Conservation (phyloP, 768 basidiomycete genomes). For the Multifurca ochricompacta region DNA sequence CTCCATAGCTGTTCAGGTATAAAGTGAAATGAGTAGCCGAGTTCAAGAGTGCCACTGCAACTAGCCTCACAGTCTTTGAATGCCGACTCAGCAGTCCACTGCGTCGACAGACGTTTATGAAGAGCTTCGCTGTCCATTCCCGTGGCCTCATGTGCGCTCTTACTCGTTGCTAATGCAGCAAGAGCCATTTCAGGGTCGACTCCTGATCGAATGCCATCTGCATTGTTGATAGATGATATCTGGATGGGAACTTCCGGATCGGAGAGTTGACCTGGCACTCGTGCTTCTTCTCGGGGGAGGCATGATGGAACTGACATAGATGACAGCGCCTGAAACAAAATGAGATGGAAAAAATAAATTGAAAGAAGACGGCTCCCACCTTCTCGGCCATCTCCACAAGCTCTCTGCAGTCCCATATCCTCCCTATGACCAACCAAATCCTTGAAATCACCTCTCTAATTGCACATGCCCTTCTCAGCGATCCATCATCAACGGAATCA, state of each 20-base stretch:
- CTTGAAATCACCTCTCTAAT: slow-evolving; percentile 57
- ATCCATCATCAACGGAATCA: slow-evolving; percentile 33
- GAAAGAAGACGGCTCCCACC: slow-evolving; percentile 32
- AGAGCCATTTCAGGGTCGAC: slow-evolving; percentile 12
- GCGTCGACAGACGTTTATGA: slow-evolving; percentile 11
- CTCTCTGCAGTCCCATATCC: slow-evolving; percentile 56
- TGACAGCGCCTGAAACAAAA: slow-evolving; percentile 9
- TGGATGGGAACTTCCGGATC: slow-evolving; percentile 8
- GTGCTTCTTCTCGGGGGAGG: slow-evolving; percentile 8
- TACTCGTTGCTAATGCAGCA: background rate
- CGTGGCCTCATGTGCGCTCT: slow-evolving; percentile 15
- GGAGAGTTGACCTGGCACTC: slow-evolving; percentile 3
- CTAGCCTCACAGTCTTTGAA: slow-evolving; percentile 61
- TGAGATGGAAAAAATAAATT: background rate
- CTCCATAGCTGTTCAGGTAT: slow-evolving; percentile 42
- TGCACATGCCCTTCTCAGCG: slow-evolving; percentile 38
- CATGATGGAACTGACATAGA: slow-evolving; percentile 6
- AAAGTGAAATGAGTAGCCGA: background rate
- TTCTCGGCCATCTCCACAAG: slow-evolving; percentile 47
- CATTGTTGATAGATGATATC: background rate
- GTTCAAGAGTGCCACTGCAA: background rate
- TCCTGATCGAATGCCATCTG: slow-evolving; percentile 6
- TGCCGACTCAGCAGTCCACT: slow-evolving; percentile 72
- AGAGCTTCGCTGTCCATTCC: slow-evolving; percentile 16
- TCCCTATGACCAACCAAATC: slow-evolving; percentile 63